A percentile compares a stretch with the other conserved stretches of the same genome.
Evolutionary conservation across 2,329 filamentous ascomycete species (phyloP).

Genomic region (Mariannaea sp.): DNA sequence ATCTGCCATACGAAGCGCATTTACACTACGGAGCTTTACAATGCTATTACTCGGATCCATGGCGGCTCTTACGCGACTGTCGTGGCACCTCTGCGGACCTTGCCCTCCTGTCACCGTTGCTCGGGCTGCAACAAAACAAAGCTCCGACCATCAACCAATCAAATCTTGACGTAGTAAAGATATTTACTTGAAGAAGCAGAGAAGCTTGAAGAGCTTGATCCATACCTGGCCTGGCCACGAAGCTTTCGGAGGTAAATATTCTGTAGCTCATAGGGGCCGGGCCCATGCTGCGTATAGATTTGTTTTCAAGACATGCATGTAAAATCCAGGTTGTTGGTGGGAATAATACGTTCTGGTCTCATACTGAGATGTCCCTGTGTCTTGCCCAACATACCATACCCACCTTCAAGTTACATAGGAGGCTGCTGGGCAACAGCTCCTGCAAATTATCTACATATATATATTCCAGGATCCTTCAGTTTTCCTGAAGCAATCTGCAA

Average conservation of each 20-base stretch:
- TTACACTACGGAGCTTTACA: too few relatives aligned
- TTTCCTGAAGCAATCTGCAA: too few relatives aligned
- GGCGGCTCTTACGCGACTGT: background rate
- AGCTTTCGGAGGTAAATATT: background rate
- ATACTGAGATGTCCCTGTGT: slow-evolving; percentile 7
- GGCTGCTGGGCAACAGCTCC: slow-evolving; percentile 27
- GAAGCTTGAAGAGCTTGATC: too few relatives aligned
- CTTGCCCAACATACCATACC: background rate
- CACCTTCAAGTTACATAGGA: slow-evolving; percentile 10
- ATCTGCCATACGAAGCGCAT: too few relatives aligned
- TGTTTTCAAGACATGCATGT: slow-evolving; percentile 3
- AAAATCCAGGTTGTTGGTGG: background rate
- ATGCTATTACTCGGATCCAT: background rate
- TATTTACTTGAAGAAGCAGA: background rate
- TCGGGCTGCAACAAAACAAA: background rate
- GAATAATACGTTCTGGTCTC: background rate
- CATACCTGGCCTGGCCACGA: too few relatives aligned
- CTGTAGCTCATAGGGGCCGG: too few relatives aligned
- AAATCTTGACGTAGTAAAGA: background rate
- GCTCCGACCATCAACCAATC: background rate
- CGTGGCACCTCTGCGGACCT: slow-evolving; percentile 3
- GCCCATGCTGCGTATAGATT: slow-evolving; percentile 15
- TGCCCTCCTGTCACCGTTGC: background rate
- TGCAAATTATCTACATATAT: background rate
- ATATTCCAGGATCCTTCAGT: slow-evolving; percentile 15